Conservation (phyloP, 2,329 filamentous ascomycete genomes). For the Trichoderma sp. region DNA sequence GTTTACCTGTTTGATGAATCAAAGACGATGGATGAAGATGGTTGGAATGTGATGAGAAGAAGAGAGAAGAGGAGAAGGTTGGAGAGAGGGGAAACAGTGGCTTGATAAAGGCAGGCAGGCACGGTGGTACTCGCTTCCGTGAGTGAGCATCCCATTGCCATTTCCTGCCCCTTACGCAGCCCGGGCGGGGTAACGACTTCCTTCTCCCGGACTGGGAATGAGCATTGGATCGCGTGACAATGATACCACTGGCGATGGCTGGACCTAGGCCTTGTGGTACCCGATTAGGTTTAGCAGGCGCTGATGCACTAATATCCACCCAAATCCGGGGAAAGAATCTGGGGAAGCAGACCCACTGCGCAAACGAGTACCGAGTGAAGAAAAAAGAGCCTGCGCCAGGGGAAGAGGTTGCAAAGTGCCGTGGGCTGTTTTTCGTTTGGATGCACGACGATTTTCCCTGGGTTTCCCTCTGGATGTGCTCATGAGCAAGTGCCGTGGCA, state of each 20-base stretch:
- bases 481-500: not conserved
- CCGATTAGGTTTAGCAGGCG: constrained; percentile 20
- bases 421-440: not conserved
- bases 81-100: constrained; percentile 32
- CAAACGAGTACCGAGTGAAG: not conserved
- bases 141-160: not conserved
- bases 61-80: constrained; percentile 29
- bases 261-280: constrained; percentile 15
- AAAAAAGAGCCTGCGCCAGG: not conserved
- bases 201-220: constrained; percentile 12
- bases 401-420: not conserved
- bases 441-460: too few species aligned
- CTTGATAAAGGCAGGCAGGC: constrained; percentile 35
- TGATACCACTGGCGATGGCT: constrained; percentile 16
- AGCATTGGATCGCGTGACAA: constrained; percentile 23
- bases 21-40: not conserved
- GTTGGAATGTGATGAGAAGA: constrained; percentile 28
- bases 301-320: constrained; percentile 5
- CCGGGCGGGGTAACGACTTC: constrained; percentile 45
- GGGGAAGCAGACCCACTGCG: constrained; percentile 23
- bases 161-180: constrained; percentile 35
- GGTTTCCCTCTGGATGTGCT: not conserved
- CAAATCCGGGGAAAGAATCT: constrained; percentile 22
- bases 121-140: constrained; percentile 14
- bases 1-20: not conserved